phyloP scores from a whole-genome alignment of 2,329 filamentous ascomycete species.

The Paracoccidioides lutzii region DNA sequence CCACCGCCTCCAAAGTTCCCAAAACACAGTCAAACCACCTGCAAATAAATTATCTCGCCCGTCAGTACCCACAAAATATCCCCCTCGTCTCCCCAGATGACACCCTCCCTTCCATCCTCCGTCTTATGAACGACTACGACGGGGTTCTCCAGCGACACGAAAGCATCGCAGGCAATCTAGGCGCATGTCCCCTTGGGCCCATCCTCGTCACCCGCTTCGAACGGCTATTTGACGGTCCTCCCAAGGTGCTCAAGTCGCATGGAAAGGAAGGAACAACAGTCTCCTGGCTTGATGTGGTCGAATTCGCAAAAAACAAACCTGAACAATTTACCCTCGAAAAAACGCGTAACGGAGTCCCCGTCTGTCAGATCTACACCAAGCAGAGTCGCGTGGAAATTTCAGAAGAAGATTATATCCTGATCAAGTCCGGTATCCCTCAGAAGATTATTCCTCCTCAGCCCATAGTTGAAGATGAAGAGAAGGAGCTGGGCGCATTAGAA shows the following conservation, averaged over 20 bases:
- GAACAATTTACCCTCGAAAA: slow-evolving; percentile 63
- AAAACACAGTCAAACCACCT: slow-evolving; percentile 47
- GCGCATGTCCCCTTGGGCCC: slow-evolving; percentile 68
- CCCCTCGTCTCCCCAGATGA: slow-evolving; percentile 53
- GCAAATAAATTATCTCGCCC: slow-evolving; percentile 56
- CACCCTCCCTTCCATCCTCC: slow-evolving; percentile 59
- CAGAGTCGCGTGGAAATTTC: slow-evolving; percentile 72
- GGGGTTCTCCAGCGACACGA: slow-evolving; percentile 74
- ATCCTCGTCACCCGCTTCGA: slow-evolving; percentile 79
- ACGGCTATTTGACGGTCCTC: slow-evolving; percentile 69
- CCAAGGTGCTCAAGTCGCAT: slow-evolving; percentile 51
- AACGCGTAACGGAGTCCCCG: slow-evolving; percentile 53
- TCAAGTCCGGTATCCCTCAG: slow-evolving; percentile 69
- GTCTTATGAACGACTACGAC: slow-evolving; percentile 67
- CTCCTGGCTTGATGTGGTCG: slow-evolving; percentile 75
- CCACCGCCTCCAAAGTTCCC: slow-evolving; percentile 36
- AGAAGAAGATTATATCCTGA: slow-evolving; percentile 77
- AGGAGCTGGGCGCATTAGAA: slow-evolving; percentile 70
- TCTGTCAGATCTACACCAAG: slow-evolving; percentile 72
- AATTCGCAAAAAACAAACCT: slow-evolving; percentile 69
- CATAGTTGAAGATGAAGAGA: slow-evolving; percentile 73
- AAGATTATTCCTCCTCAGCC: slow-evolving; percentile 70
- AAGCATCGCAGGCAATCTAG: slow-evolving; percentile 72
- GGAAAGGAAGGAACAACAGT: slow-evolving; percentile 50
- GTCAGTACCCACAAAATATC: slow-evolving; percentile 49